Evolutionary conservation across 495 filamentous ascomycete species (phyloP), one percentile per base, ranked within the genome.

Genomic region (Saxophila tyrrhenica): DNA sequence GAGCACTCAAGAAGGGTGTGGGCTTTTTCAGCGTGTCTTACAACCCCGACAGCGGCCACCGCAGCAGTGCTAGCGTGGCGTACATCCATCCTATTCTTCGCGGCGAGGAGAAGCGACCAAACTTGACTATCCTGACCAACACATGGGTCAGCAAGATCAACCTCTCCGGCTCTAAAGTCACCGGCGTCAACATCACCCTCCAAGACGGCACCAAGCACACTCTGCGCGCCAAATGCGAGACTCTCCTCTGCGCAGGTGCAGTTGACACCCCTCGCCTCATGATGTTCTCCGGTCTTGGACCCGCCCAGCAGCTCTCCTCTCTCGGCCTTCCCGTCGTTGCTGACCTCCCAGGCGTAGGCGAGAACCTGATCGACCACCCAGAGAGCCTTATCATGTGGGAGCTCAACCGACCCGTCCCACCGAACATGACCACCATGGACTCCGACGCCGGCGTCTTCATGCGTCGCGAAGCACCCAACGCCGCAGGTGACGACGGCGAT

Each of bases 21-120:
- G 87, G 87, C 19, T 92, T 90, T 73, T 89, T 92, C 75, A 85
- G 80, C 41, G 80, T 92, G 35, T 76, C 83, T 25, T 92, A 89
- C 70, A 88, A 89, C 66, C 86, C 86, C 0, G 85, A 89, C 58
- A 77, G 85, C 61, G 86, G 86, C 57, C 77, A 76, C 54, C 77
- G 87, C 43, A 86, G 82, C 72, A 87, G 83, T 64, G 85, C 87
- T 48, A 84, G 79, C 61, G 87, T 92, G 2, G 87, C 87, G 16
- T 92, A 92, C 64, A 86, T 92, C 64, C 87, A 92, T 62, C 87
- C 87, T 20, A 88, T 92, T 53, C 72, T 92, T 29, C 74, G 78
- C 11, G 85, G 84, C 7, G 78, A 85, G 29, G 85, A 89, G 72
- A 82, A 80, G 65, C 72, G 85, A 32, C 77, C 81, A 1, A 92